Base-by-base conservation (phyloP, 176 grass and related monocot species). In the Avena atlantica region DNA sequence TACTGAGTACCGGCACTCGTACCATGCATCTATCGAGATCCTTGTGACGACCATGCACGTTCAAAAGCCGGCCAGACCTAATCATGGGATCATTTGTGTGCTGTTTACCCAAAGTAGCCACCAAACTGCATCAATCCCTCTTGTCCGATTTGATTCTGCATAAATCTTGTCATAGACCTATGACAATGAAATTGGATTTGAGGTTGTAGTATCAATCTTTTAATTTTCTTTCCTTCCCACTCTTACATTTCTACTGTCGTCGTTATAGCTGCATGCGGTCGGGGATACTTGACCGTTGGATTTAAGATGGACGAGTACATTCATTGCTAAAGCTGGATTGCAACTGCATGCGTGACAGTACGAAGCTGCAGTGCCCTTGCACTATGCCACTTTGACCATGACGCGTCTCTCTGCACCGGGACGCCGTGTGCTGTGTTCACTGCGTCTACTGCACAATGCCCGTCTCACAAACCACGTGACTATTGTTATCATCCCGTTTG, bases 1-100 rank as follows among this genome's bases (percentile, higher is more conserved):
- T 24, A 49, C n/a, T 72, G 69, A 72, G 69, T 72, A 37, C 20
- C 9, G 69, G 69, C 65, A 68, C 65, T 68, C 36, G 65, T 36
- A 68, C 29, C 6, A 36, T 42, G 40, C 40, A 42, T 31, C 29
- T 68, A 14, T 8, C 8, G 65, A 68, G 65, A 68, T 68, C 65
- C 29, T 68, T 68, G 65, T 36, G 65, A 7, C 65, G 6, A 42
- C 31, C 31, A 42, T 42, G 40, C 65, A 68, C 36, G 65, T 68
- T 68, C 29, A 68, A 68, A 68, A 68, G 65, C 65, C 14, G 29
- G 29, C 27, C 29, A 31, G 1, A 68, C 36, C 65, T 68, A 68
- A 68, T 36, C 65, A 68, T 68, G 65, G 29, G 27, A 36, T 36
- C 65, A 68, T 36, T 34, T 68, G 65, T 68, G 29, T 68, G 25